Base-by-base conservation (phyloP, 179 eudicot genomes). In the Spergularia azorica region DNA sequence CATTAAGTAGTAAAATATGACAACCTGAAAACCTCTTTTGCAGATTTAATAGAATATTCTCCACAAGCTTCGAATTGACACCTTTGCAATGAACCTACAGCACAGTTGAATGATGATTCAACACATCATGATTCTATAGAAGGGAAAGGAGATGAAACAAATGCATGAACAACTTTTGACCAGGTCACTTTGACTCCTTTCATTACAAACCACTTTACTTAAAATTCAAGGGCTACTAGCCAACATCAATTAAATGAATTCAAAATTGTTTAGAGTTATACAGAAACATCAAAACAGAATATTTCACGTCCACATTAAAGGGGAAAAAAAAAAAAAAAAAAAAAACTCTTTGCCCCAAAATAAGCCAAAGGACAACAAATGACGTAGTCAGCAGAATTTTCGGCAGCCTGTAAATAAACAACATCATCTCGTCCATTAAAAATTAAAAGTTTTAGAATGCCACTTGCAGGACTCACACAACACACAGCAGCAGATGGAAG, bases 71-170 rank as follows among this genome's bases (percentile, higher is more conserved):
- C 77, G 82, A 74, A 77, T 90, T 88, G 64, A 89, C 87, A 39
- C 99, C 99, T 84, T 91, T 93, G 52, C 92, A 90, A 78, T 95
- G 99, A 79, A 95, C 89, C 99, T 95, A 66, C 66, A 78, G 38
- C 79, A 39, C 20, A 71, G 18, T 38, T n/a, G 38, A 4, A 43
- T 43, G 8, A 43, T 43, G 8, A 43, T 26, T 16, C 63, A 63
- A 63, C 61, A 55, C 21, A 5, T 62, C 15, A 62, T 9, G 46
- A 68, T 54, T 63, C 54, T 54, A 50, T 63, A 56, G 48, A 63
- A 62, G 46, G 26, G 18, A 50, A 39, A 68, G 41, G 26, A 32
- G n/a, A 43, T 65, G 14, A 9, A 39, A 60, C 8, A 57, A 16
- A 41, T 18, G 16, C 16, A 13, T 9, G 36, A 61, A 15, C 12